Percentiles rank a stretch among this genome's conserved stretches.
Conservation (phyloP, 306 rosid genomes). For the Pterocarpus santalinus region DNA sequence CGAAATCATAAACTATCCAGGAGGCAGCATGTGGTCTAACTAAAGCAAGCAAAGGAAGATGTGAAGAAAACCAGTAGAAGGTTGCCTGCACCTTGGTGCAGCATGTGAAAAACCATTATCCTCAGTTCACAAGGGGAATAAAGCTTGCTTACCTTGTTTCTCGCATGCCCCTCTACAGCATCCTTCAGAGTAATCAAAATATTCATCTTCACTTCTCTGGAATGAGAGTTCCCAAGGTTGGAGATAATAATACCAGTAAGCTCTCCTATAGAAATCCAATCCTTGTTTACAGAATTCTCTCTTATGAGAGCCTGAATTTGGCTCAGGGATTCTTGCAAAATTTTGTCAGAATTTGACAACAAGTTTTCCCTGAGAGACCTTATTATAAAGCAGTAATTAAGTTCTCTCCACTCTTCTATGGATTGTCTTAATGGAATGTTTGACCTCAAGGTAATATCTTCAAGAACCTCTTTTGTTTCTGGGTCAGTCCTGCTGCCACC, state of each 20-base stretch:
- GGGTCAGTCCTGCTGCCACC: conserved; percentile 68
- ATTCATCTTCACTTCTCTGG: conserved; percentile 63
- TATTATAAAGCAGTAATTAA: conserved; percentile 70
- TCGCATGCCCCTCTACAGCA: conserved; percentile 71
- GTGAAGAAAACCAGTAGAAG: no score
- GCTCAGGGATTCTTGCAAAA: conserved; percentile 59
- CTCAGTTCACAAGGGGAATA: background rate
- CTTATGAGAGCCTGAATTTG: conserved; percentile 67
- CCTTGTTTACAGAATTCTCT: conserved; percentile 80
- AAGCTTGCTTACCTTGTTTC: conserved; percentile 71
- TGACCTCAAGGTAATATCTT: conserved; percentile 66
- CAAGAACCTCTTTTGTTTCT: conserved; percentile 66
- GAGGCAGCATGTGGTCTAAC: background rate
- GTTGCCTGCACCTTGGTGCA: no score
- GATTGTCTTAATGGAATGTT: conserved; percentile 78
- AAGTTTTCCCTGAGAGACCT: conserved; percentile 63
- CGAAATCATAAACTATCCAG: conserved; percentile 27
- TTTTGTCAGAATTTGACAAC: conserved; percentile 44
- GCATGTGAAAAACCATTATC: no score
- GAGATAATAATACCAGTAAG: conserved; percentile 62
- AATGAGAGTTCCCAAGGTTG: conserved; percentile 59
- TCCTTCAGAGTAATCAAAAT: conserved; percentile 73
- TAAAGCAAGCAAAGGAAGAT: conserved; percentile 33
- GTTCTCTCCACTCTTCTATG: conserved; percentile 91
- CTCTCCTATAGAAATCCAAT: conserved; percentile 79